Evolutionary conservation across 805 yeast genomes (phyloP), one percentile per base, ranked within the genome.

Genomic region (Starmerella scarabaei): DNA sequence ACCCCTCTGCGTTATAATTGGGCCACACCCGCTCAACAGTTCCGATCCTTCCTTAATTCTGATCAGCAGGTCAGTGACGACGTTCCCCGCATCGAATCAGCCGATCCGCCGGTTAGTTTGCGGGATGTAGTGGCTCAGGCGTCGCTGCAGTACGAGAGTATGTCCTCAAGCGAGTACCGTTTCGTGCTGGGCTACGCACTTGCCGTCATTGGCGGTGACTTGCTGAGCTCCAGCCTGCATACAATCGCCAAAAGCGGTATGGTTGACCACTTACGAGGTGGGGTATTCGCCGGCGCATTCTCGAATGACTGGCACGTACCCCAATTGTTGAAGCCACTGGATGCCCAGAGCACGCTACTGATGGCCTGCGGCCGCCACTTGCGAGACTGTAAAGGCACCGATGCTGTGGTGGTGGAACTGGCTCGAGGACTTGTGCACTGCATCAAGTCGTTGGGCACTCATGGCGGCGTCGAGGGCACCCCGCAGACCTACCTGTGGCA

Each of bases 251-350:
- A 41, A 14, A 61, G 66, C 8, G 67, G 66, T 1, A 55, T 61
- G 16, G 61, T 56, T 34, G 67, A 63, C 44, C 62, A 55, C 32
- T 37, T 63, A 9, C 62, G 63, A 5, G 40, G 58, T 20, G 67
- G 67, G 20, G 57, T 61, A 37, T 49, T 59, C 18, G 37, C 63
- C 21, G 62, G 60, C 45, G 59, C 65, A 0, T 59, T 59, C 15
- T 56, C 64, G 9, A 53, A 52, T 3, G 66, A 63, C 39, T 63
- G 67, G 67, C 53, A 53, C 27, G 47, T 63, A 28, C 67, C 67
- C 3, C 62, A 59, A 33, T 60, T 63, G 47, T 64, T 60, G 35
- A 63, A 63, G 42, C 57, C 59, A 57, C 53, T 62, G 19, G 53
- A 53, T 35, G 66, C 61, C 32, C 66, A 63, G 43, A 61, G 62